A percentile compares a stretch with the other conserved stretches of the same genome.
Evolutionary conservation across 2,329 filamentous ascomycete genomes (phyloP).

Genomic region (Colletotrichum sidae): DNA sequence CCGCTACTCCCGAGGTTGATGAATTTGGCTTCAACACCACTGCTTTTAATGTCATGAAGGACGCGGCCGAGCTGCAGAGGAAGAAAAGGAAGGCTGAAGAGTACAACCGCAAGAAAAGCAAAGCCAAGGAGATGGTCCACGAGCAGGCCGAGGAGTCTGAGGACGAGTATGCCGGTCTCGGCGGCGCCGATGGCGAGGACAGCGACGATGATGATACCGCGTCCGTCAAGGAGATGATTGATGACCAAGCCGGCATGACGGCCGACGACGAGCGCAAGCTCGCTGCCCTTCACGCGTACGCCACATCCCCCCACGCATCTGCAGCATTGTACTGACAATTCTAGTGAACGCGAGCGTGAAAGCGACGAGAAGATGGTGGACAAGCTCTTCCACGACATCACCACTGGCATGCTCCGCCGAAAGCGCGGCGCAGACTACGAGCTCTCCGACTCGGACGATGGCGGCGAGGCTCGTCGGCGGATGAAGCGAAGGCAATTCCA

Average conservation of each 20-base stretch:
- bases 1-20: conserved; percentile 42
- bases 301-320: conserved; percentile 41
- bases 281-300: conserved; percentile 90
- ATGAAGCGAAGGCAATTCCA: conserved; percentile 90
- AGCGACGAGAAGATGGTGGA: conserved; percentile 89
- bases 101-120: conserved; percentile 88
- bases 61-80: conserved; percentile 68
- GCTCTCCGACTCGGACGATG: conserved; percentile 91
- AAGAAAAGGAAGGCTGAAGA: conserved; percentile 62
- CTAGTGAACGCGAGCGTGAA: conserved; percentile 80
- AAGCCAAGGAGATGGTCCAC: conserved; percentile 87
- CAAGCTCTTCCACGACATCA: conserved; percentile 93
- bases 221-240: conserved; percentile 87
- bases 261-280: conserved; percentile 84
- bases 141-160: conserved; percentile 98
- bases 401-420: conserved; percentile 85
- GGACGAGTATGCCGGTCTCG: conserved; percentile 95
- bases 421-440: conserved; percentile 87
- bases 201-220: conserved; percentile 78
- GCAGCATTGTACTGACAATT: conserved; percentile 14
- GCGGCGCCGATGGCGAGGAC: conserved; percentile 89
- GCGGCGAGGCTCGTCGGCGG: conserved; percentile 79
- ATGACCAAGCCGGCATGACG: conserved; percentile 78
- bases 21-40: conserved; percentile 53
- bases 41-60: conserved; percentile 79